Evolutionary conservation across 2,329 filamentous ascomycete genomes (phyloP).

Genomic region (Neoscytalidium dimidiatum): DNA sequence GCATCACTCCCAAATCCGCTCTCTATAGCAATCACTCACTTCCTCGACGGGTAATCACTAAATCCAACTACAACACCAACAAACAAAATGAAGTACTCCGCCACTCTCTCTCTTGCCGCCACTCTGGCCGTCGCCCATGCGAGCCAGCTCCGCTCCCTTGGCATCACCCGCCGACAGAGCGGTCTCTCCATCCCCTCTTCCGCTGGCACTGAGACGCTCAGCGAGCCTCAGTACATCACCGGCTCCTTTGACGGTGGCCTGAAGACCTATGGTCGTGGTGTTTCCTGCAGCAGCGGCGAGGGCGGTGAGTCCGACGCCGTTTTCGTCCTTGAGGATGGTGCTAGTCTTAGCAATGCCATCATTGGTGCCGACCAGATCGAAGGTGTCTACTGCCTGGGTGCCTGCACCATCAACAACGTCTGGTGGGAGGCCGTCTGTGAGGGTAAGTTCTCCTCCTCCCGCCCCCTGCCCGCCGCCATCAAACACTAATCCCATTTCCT

Average conservation of each 20-base stretch:
- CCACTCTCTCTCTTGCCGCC: constrained; percentile 5
- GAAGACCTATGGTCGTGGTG: constrained; percentile 17
- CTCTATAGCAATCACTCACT: background rate
- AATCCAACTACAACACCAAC: background rate
- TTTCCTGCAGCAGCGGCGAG: constrained; percentile 39
- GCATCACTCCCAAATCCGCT: background rate
- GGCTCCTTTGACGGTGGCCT: constrained; percentile 13
- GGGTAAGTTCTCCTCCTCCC: constrained; percentile 31
- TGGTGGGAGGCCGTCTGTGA: constrained; percentile 41
- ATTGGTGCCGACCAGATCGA: constrained; percentile 50
- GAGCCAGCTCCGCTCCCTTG: constrained; percentile 13
- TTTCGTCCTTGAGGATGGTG: constrained; percentile 25
- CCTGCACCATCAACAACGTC: constrained; percentile 45
- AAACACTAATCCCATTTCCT: constrained; percentile 54
- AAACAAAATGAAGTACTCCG: constrained; percentile 10
- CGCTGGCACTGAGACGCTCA: constrained; percentile 12
- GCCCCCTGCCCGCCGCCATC: constrained; percentile 44
- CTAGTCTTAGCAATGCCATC: constrained; percentile 51
- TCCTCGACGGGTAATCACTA: background rate
- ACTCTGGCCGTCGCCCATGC: background rate
- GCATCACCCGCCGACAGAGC: constrained; percentile 24
- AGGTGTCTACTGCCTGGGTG: constrained; percentile 53
- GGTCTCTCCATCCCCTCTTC: constrained; percentile 12
- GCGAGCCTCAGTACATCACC: constrained; percentile 7
- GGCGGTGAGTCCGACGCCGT: constrained; percentile 38